Percentiles rank a stretch among this genome's conserved stretches.
Evolutionary conservation across 768 basidiomycete species (phyloP).

Genomic region (Leucogyrophana mollusca): DNA sequence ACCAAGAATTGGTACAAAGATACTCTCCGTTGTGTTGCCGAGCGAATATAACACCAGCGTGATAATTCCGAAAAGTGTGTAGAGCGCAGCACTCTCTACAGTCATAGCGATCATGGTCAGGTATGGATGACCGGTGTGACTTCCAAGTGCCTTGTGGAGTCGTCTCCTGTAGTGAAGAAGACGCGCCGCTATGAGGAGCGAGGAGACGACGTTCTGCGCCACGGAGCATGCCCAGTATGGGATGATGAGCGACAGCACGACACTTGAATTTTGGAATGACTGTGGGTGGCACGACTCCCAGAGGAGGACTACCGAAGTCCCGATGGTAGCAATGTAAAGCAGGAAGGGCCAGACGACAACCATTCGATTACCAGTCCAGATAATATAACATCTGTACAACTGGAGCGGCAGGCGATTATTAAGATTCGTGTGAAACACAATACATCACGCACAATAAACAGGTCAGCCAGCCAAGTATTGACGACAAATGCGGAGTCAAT

Average conservation of each 20-base stretch:
- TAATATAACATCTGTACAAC: constrained; percentile 12
- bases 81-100: constrained; percentile 5
- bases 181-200: not conserved
- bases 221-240: constrained; percentile 1
- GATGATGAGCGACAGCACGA: not conserved
- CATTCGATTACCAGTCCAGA: constrained; percentile 5
- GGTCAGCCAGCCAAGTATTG: constrained; percentile 8
- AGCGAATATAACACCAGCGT: not conserved
- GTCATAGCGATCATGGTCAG: constrained; percentile 3
- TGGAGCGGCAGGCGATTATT: not conserved
- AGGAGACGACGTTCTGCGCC: not conserved
- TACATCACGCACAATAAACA: constrained; percentile 2
- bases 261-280: not conserved
- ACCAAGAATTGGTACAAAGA: too few relatives aligned
- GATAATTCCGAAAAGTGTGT: constrained; percentile 5
- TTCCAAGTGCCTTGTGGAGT: not conserved
- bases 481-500: constrained; percentile 1
- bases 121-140: constrained; percentile 2
- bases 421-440: not conserved
- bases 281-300: not conserved
- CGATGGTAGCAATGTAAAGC: constrained; percentile 2
- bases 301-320: not conserved
- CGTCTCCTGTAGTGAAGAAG: constrained; percentile 3
- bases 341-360: constrained; percentile 3
- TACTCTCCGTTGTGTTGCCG: too few relatives aligned